A percentile compares a stretch with the other conserved stretches of the same genome.
Conservation (phyloP, 345 rosid species). For the Heritiera littoralis region DNA sequence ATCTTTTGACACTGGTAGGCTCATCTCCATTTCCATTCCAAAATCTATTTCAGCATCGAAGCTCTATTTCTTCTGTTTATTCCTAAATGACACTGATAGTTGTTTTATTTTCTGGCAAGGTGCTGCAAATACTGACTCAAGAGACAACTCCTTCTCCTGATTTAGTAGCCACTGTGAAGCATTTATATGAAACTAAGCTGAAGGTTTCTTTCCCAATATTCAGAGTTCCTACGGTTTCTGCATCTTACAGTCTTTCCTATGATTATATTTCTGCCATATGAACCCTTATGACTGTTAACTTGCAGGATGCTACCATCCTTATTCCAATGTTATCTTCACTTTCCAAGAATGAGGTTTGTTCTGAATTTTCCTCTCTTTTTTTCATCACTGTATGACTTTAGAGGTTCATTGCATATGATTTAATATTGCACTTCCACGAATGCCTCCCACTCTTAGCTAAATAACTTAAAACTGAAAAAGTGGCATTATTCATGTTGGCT, state of each 20-base stretch:
- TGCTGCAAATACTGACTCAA: constrained; percentile 90
- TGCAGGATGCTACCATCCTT: constrained; percentile 93
- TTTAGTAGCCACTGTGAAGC: constrained; percentile 84
- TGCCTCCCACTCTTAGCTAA: neutral
- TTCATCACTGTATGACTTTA: neutral
- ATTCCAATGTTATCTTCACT: constrained; percentile 94
- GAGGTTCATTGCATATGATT: neutral
- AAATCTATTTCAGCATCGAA: constrained; percentile 20
- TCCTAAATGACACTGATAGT: constrained; percentile 31
- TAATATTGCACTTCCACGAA: neutral
- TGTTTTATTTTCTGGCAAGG: constrained; percentile 44
- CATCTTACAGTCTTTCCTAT: constrained; percentile 8
- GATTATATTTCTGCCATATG: constrained; percentile 18
- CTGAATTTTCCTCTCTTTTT: constrained; percentile 14
- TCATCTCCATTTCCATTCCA: constrained; percentile 14
- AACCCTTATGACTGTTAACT: constrained; percentile 26
- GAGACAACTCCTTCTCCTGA: constrained; percentile 72
- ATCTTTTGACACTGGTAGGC: constrained; percentile 80
- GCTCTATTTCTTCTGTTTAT: constrained; percentile 21
- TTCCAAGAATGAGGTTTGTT: constrained; percentile 81
- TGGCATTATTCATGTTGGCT: neutral
- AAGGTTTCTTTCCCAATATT: constrained; percentile 52
- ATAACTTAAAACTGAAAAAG: neutral
- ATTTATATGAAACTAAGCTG: constrained; percentile 87
- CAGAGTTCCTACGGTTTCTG: constrained; percentile 15